Evolutionary conservation across 2,329 filamentous ascomycete species (phyloP).

Genomic region (Zymoseptoria crescenta): DNA sequence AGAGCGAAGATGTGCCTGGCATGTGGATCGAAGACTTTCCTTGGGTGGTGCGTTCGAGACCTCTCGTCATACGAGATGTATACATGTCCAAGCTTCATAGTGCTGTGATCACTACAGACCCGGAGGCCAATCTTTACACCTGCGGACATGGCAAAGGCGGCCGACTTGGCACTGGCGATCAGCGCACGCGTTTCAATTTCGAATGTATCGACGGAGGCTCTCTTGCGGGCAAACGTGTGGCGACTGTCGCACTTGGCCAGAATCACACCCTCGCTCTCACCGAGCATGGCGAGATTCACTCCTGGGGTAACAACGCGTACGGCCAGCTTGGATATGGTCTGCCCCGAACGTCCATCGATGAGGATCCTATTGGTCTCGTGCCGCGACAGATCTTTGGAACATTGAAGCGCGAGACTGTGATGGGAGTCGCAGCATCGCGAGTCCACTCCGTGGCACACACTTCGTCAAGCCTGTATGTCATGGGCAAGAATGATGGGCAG

Average conservation of each 20-base stretch:
- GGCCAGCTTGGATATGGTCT: constrained; percentile 81
- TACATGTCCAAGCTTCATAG: constrained; percentile 87
- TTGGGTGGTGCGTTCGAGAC: constrained; percentile 60
- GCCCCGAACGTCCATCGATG: constrained; percentile 62
- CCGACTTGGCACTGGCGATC: constrained; percentile 79
- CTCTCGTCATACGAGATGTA: constrained; percentile 71
- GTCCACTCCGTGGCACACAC: constrained; percentile 90
- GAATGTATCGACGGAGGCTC: constrained; percentile 69
- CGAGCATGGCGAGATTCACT: constrained; percentile 81
- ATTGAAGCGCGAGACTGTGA: constrained; percentile 74
- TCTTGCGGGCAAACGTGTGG: constrained; percentile 64
- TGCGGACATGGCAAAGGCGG: constrained; percentile 89
- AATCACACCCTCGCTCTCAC: constrained; percentile 85
- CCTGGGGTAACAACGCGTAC: constrained; percentile 83
- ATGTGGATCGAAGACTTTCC: constrained; percentile 54
- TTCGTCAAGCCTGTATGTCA: constrained; percentile 73
- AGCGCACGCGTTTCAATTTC: constrained; percentile 82
- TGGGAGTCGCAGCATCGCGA: constrained; percentile 79
- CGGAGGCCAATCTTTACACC: constrained; percentile 82
- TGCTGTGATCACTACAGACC: constrained; percentile 78
- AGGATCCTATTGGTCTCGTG: constrained; percentile 71
- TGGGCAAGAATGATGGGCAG: constrained; percentile 92
- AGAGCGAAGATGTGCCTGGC: constrained; percentile 15
- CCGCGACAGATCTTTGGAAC: constrained; percentile 88
- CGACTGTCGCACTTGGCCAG: constrained; percentile 75